Conservation (phyloP, 352 stramenopile genomes). For the Pythium coloratum region DNA sequence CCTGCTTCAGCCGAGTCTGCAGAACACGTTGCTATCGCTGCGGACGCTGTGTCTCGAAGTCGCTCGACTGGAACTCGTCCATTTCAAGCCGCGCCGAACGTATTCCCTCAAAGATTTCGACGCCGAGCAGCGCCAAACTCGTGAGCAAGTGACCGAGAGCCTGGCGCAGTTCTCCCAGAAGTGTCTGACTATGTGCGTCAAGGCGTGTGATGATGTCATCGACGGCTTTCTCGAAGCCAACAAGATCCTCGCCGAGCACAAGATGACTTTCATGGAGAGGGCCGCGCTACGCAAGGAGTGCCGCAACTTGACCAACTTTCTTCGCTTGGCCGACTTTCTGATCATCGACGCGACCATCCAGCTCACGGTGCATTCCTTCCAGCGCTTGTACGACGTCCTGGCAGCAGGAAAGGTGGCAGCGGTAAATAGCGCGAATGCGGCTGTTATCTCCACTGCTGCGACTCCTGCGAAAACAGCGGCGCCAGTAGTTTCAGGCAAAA, state of each 20-base stretch:
- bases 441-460: not conserved
- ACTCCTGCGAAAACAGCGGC: not conserved
- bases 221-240: conserved; percentile 91
- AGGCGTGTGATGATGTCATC: conserved; percentile 91
- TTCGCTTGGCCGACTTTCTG: conserved; percentile 91
- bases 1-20: conserved; percentile 82
- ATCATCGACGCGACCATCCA: conserved; percentile 89
- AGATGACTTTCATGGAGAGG: conserved; percentile 97
- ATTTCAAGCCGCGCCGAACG: conserved; percentile 64
- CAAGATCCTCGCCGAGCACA: conserved; percentile 91
- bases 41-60: conserved; percentile 76
- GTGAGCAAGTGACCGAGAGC: conserved; percentile 52
- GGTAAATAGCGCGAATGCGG: conserved; percentile 5
- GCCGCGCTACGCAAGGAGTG: conserved; percentile 91
- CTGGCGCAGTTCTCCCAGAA: conserved; percentile 62
- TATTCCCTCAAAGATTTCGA: conserved; percentile 86
- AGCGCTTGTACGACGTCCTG: conserved; percentile 54
- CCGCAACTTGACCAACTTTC: conserved; percentile 89
- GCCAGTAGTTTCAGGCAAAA: conserved; percentile 8
- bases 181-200: conserved; percentile 82
- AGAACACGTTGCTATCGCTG: conserved; percentile 78
- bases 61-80: conserved; percentile 59
- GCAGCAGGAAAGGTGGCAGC: conserved; percentile 45
- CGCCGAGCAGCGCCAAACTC: conserved; percentile 57
- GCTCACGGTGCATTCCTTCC: conserved; percentile 81